Conservation (phyloP, 1,284 basidiomycete species). For the Hymenochaete sp. region DNA sequence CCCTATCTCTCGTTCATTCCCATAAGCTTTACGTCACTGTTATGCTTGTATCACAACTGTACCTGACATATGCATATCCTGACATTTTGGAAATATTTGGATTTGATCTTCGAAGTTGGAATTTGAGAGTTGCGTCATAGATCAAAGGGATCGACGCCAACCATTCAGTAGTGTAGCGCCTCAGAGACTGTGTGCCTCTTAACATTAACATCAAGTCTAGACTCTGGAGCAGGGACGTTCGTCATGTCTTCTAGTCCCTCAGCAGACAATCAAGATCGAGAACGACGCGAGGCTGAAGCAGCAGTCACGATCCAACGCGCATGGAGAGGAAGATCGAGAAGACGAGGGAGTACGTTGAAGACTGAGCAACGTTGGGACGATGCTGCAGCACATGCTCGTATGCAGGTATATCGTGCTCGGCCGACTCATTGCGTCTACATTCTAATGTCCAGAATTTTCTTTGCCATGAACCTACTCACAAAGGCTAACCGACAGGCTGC, state of each 20-base stretch:
- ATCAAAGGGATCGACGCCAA: no score
- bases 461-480: constrained; percentile 8
- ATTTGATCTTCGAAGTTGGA: not conserved
- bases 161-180: no score
- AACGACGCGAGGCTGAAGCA: constrained; percentile 17
- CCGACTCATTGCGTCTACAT: constrained; percentile 6
- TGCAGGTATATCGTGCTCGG: constrained; percentile 28
- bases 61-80: constrained; percentile 2
- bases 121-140: not conserved
- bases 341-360: constrained; percentile 24
- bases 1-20: not conserved
- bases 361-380: constrained; percentile 39
- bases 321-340: constrained; percentile 24
- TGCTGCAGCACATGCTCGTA: constrained; percentile 31
- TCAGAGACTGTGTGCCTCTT: no score
- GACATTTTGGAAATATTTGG: not conserved
- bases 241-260: no score
- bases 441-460: constrained; percentile 2
- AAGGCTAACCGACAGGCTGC: constrained; percentile 36
- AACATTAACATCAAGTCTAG: no score
- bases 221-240: no score
- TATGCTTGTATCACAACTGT: not conserved
- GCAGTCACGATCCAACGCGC: constrained; percentile 27
- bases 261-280: not conserved
- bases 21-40: constrained; percentile 3